phyloP scores from a whole-genome alignment of 2,329 filamentous ascomycete genomes.

The Lecanicillium sp. region DNA sequence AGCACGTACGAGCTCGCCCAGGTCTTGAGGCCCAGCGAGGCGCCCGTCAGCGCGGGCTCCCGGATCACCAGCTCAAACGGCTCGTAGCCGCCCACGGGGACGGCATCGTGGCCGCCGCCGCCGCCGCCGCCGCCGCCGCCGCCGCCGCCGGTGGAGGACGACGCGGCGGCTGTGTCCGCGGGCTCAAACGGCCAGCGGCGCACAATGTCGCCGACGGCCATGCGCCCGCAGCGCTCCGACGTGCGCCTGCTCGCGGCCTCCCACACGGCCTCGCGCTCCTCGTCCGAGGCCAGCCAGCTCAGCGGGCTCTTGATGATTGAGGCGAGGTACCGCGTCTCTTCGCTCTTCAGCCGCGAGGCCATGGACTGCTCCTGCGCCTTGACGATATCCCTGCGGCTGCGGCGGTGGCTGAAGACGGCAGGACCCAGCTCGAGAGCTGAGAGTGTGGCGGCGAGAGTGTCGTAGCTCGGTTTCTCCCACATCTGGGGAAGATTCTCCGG shows the following conservation, averaged over 20 bases:
- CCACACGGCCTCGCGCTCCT: conserved; percentile 65
- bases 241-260: conserved; percentile 72
- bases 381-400: conserved; percentile 33
- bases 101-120: conserved; percentile 5
- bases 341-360: conserved; percentile 34
- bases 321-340: conserved; percentile 58
- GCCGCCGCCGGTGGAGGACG: too few species aligned
- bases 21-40: conserved; percentile 87
- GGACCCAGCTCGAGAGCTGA: conserved; percentile 60
- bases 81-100: conserved; percentile 20
- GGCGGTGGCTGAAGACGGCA: conserved; percentile 56
- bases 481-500: conserved; percentile 69
- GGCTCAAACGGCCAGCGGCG: conserved; percentile 46
- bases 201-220: conserved; percentile 52
- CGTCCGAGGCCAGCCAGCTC: conserved; percentile 62
- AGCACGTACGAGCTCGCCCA: conserved; percentile 90
- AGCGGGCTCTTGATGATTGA: conserved; percentile 62
- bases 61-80: conserved; percentile 64
- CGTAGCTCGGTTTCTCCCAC: conserved; percentile 66
- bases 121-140: conserved; percentile 19
- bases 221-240: conserved; percentile 76
- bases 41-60: conserved; percentile 82
- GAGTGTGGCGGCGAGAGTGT: conserved; percentile 60
- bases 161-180: conserved; percentile 18
- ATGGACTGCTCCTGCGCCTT: conserved; percentile 35